These are phyloP conservation scores for Pythium phragmitis DNA, from an alignment of 352 stramenopile genomes.

Conservation along the genomic window DNA sequence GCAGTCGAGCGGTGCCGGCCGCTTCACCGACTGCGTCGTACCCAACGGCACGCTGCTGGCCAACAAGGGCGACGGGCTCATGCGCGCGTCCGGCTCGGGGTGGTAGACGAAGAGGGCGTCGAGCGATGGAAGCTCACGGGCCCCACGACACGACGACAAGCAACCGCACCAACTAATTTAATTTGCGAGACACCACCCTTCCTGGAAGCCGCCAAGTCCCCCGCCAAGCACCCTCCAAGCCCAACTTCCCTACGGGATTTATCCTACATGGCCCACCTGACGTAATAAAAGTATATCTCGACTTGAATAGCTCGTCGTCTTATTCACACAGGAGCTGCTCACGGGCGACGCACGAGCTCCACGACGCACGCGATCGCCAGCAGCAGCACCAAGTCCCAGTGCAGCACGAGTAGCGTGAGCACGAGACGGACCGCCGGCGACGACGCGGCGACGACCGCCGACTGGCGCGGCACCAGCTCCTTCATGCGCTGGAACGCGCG, in stretches of 20 bases:
- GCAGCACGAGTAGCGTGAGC: conserved; percentile 13
- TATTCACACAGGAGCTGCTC: background rate
- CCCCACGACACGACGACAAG: background rate
- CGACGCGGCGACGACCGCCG: no score
- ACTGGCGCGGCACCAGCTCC: background rate
- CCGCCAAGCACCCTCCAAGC: background rate
- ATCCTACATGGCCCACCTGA: background rate
- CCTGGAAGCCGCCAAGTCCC: conserved; percentile 2
- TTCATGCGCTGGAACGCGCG: conserved; percentile 47
- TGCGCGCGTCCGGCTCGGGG: conserved; percentile 49
- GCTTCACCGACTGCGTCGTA: conserved; percentile 71
- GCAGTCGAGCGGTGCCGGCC: conserved; percentile 45
- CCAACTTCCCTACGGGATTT: conserved; percentile 5
- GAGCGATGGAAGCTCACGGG: background rate
- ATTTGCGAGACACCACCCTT: conserved; percentile 5
- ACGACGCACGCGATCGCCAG: conserved; percentile 15
- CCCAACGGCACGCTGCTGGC: conserved; percentile 65
- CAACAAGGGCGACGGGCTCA: conserved; percentile 44
- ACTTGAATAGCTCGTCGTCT: no score
- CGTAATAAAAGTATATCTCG: background rate
- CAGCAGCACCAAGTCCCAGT: conserved; percentile 30
- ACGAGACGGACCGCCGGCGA: background rate
- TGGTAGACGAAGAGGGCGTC: conserved; percentile 12
- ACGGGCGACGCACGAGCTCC: conserved; percentile 9
- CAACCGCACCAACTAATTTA: conserved; percentile 23